Percentiles rank a stretch among this genome's conserved stretches.
phyloP scores from a whole-genome alignment of 1,139 yeast species.

The Diutina pseudorugosa region DNA sequence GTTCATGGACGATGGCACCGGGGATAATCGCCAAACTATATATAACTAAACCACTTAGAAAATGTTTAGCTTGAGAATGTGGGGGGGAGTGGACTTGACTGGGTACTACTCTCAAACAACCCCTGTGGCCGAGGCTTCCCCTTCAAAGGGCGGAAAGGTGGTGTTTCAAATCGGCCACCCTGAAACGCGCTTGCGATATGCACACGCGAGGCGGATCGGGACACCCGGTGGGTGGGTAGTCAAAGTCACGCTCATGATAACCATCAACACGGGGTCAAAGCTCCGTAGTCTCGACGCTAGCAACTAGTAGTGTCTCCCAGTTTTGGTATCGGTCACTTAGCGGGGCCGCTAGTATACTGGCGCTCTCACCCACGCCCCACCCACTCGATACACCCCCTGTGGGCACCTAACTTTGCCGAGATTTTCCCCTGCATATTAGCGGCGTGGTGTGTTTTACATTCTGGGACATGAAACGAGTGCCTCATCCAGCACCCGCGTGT shows the following conservation, averaged over 20 bases:
- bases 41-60: no score
- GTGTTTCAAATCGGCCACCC: not conserved
- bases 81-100: not conserved
- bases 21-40: no score
- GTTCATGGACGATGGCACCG: not conserved
- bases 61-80: not conserved
- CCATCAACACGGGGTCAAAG: no score
- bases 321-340: no score
- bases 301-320: no score
- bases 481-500: not conserved
- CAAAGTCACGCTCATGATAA: no score
- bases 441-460: constrained; percentile 1
- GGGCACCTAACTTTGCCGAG: not conserved
- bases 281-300: no score
- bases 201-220: not conserved
- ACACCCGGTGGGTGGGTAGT: not conserved
- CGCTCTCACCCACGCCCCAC: no score
- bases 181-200: not conserved
- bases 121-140: not conserved
- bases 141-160: not conserved
- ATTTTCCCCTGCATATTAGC: not conserved
- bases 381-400: no score
- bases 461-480: not conserved
- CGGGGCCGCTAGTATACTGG: no score
- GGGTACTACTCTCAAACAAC: not conserved